These are phyloP conservation scores for Apophysomyces variabilis DNA, from an alignment of 371 early-diverging fungal genomes.

Conservation along the genomic window DNA sequence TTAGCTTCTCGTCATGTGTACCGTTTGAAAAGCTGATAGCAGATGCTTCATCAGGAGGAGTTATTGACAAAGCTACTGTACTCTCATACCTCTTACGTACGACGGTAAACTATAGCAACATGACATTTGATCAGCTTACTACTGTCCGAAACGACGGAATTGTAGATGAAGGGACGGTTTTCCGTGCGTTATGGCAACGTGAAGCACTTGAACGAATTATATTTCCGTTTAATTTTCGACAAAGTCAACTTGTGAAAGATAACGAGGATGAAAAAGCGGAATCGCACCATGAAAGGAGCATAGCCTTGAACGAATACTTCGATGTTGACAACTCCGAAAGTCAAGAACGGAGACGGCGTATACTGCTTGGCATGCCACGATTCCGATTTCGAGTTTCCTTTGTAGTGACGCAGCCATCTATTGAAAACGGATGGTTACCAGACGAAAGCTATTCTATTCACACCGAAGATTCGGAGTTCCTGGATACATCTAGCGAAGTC, in stretches of 20 bases:
- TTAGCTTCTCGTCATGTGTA: conserved; percentile 45
- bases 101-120: conserved; percentile 52
- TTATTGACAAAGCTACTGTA: conserved; percentile 52
- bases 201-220: conserved; percentile 47
- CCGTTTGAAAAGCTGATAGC: conserved; percentile 46
- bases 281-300: conserved; percentile 23
- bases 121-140: conserved; percentile 54
- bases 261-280: not conserved
- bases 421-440: conserved; percentile 23
- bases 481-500: not conserved
- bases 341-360: conserved; percentile 35
- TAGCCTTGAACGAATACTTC: conserved; percentile 51
- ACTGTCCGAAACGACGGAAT: conserved; percentile 49
- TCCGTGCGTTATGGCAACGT: conserved; percentile 56
- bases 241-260: not conserved
- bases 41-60: conserved; percentile 48
- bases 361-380: conserved; percentile 41
- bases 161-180: conserved; percentile 52
- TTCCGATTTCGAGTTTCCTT: conserved; percentile 42
- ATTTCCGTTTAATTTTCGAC: conserved; percentile 30
- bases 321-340: conserved; percentile 42
- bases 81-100: conserved; percentile 45
- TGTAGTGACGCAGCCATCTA: conserved; percentile 23
- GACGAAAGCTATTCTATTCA: conserved; percentile 6
- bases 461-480: not conserved